phyloP scores from a whole-genome alignment of 495 filamentous ascomycete species.

The Aspergillus campestris region DNA sequence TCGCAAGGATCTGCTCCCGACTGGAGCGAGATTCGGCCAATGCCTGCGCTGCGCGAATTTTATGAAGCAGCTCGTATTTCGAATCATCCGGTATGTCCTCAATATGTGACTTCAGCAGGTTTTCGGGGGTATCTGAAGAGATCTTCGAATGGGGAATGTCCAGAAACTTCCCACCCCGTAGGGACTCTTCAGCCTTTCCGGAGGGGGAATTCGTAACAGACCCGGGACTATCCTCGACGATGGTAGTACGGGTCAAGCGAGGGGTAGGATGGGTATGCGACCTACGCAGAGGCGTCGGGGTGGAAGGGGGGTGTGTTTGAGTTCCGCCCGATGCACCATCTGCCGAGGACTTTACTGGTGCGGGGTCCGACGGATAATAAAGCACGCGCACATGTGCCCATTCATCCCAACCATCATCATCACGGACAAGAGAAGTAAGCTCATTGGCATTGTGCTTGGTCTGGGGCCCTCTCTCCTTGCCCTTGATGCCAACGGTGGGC shows the following conservation, averaged over 20 bases:
- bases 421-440: constrained; percentile 59
- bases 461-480: constrained; percentile 60
- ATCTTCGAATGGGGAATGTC: constrained; percentile 63
- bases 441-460: constrained; percentile 60
- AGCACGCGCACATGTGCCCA: constrained; percentile 58
- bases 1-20: constrained; percentile 67
- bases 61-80: constrained; percentile 81
- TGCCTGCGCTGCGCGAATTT: constrained; percentile 71
- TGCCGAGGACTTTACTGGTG: constrained; percentile 20
- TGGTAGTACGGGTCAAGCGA: constrained; percentile 35
- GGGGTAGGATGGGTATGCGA: constrained; percentile 48
- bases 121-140: constrained; percentile 50
- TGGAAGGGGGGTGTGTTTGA: constrained; percentile 27
- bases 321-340: constrained; percentile 22
- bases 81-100: constrained; percentile 59
- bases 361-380: constrained; percentile 48
- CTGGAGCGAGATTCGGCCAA: constrained; percentile 54
- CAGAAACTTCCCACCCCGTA: constrained; percentile 50
- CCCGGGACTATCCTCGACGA: constrained; percentile 46
- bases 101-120: constrained; percentile 55
- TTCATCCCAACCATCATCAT: constrained; percentile 50
- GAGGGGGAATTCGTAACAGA: constrained; percentile 16
- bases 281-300: constrained; percentile 44
- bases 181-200: constrained; percentile 27
- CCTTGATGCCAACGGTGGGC: constrained; percentile 49